phyloP scores from a whole-genome alignment of 2,329 filamentous ascomycete species.

The Diaporthe capsici region DNA sequence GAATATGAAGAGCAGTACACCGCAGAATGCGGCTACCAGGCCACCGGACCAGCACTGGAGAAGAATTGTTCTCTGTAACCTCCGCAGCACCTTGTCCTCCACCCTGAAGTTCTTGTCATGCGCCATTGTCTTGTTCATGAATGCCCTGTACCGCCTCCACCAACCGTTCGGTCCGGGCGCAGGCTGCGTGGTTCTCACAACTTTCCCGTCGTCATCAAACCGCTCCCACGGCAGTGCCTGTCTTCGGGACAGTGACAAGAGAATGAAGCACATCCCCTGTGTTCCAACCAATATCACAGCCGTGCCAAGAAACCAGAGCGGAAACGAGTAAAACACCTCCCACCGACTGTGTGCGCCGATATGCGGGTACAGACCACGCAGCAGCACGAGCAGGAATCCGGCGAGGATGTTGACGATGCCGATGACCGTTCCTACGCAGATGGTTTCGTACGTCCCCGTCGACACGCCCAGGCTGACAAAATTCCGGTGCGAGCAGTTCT shows the following conservation, averaged over 20 bases:
- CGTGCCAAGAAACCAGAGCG: constrained; percentile 61
- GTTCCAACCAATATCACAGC: constrained; percentile 60
- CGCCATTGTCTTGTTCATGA: constrained; percentile 31
- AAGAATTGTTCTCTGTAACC: constrained; percentile 61
- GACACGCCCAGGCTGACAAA: constrained; percentile 68
- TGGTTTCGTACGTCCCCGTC: constrained; percentile 64
- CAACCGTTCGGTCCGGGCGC: constrained; percentile 9
- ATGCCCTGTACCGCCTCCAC: constrained; percentile 21
- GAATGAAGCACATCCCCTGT: constrained; percentile 62
- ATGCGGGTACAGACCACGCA: constrained; percentile 56
- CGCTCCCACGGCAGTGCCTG: constrained; percentile 64
- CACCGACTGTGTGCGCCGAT: constrained; percentile 57
- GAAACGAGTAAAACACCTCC: constrained; percentile 59
- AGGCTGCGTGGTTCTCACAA: constrained; percentile 30
- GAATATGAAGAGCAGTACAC: constrained; percentile 58
- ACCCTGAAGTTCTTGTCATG: constrained; percentile 55
- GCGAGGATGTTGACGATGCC: constrained; percentile 57
- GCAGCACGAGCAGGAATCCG: constrained; percentile 57
- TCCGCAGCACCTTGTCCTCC: constrained; percentile 58
- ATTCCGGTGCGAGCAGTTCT: constrained; percentile 63
- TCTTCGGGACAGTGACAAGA: constrained; percentile 60
- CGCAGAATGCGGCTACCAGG: constrained; percentile 53
- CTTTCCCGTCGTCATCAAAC: constrained; percentile 54
- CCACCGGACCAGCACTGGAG: constrained; percentile 57
- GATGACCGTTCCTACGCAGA: constrained; percentile 61